Percentiles rank a stretch among this genome's conserved stretches.
Evolutionary conservation across 2,329 filamentous ascomycete genomes (phyloP).

Genomic region (Pestalotiopsis sp.): DNA sequence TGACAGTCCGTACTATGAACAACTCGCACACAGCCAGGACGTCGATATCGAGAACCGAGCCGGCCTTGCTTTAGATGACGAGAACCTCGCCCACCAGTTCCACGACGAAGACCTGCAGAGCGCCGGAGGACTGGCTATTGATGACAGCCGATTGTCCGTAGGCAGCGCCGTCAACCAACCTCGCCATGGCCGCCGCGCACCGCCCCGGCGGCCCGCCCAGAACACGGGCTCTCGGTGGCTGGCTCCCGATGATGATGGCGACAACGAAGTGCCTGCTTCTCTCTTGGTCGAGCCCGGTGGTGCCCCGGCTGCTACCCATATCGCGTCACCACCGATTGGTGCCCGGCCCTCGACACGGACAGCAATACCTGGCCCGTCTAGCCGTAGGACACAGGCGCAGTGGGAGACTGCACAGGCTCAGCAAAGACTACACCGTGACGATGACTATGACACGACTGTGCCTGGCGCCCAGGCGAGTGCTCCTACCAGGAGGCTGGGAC

Average conservation of each 20-base stretch:
- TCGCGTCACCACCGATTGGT: constrained; percentile 24
- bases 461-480: constrained; percentile 17
- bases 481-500: constrained; percentile 23
- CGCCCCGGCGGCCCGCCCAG: constrained; percentile 14
- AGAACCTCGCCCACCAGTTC: constrained; percentile 54
- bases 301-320: constrained; percentile 19
- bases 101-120: constrained; percentile 50
- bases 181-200: constrained; percentile 16
- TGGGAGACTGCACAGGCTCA: constrained; percentile 58
- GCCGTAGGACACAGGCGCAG: constrained; percentile 47
- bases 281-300: constrained; percentile 57
- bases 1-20: constrained; percentile 51
- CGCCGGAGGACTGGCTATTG: constrained; percentile 41
- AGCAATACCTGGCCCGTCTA: constrained; percentile 42
- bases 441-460: constrained; percentile 23
- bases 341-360: constrained; percentile 25
- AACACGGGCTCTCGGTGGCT: constrained; percentile 29
- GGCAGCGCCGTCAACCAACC: constrained; percentile 33
- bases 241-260: constrained; percentile 33
- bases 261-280: constrained; percentile 66
- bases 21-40: constrained; percentile 44
- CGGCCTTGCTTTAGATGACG: constrained; percentile 50
- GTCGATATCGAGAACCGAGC: constrained; percentile 43
- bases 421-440: constrained; percentile 49
- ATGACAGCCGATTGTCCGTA: constrained; percentile 48